Evolutionary conservation across 768 basidiomycete species (phyloP).

Genomic region (Lentinula boryana): DNA sequence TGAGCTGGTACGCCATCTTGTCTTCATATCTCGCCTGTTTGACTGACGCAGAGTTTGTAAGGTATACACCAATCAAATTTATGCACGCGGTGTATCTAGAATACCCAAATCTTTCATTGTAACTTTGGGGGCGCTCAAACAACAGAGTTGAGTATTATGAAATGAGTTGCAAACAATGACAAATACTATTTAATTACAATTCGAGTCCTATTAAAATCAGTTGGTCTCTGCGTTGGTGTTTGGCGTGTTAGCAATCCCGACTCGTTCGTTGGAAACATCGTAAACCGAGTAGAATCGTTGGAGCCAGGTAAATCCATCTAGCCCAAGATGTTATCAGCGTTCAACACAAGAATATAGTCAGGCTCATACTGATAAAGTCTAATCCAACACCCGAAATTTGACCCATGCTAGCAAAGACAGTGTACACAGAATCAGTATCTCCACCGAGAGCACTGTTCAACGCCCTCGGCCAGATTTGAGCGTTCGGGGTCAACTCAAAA

Average conservation of each 20-base stretch:
- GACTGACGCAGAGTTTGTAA: slow-evolving; percentile 18
- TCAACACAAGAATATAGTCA: not conserved
- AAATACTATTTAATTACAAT: too few species aligned
- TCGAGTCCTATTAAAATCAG: slow-evolving; percentile 14
- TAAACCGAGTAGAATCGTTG: slow-evolving; percentile 64
- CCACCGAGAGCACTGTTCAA: slow-evolving; percentile 29
- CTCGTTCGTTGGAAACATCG: slow-evolving; percentile 47
- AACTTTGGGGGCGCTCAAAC: slow-evolving; percentile 12
- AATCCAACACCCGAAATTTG: slow-evolving; percentile 27
- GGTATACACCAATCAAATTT: slow-evolving; percentile 80
- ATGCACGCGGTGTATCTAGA: slow-evolving; percentile 86
- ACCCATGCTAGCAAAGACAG: slow-evolving; percentile 33
- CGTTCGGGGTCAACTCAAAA: slow-evolving; percentile 36
- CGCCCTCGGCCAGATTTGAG: slow-evolving; percentile 30
- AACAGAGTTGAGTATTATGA: not conserved
- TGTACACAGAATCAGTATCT: slow-evolving; percentile 21
- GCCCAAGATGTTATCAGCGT: not conserved
- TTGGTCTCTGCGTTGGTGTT: slow-evolving; percentile 42
- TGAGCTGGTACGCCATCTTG: slow-evolving; percentile 63
- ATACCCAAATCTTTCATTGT: slow-evolving; percentile 56
- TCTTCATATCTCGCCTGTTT: not conserved
- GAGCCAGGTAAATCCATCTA: slow-evolving; percentile 44
- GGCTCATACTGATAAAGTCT: slow-evolving; percentile 37
- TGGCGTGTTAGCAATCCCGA: slow-evolving; percentile 51
- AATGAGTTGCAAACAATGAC: too few species aligned